phyloP scores from a whole-genome alignment of 768 basidiomycete species.

The Favolaschia claudopus region DNA sequence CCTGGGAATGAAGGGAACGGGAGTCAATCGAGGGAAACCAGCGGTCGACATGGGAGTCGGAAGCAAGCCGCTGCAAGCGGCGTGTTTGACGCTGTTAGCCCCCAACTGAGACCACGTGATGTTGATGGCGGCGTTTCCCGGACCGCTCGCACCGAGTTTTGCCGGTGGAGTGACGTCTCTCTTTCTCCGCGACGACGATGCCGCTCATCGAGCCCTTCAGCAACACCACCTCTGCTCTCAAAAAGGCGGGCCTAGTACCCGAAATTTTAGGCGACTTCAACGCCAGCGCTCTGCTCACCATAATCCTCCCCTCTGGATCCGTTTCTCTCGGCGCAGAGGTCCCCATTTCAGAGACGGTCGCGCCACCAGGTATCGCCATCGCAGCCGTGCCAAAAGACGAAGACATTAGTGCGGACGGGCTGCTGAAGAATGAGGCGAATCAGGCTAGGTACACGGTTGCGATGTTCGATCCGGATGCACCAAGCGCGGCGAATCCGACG shows the following conservation, averaged over 20 bases:
- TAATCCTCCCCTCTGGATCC: constrained; percentile 1
- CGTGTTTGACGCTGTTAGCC: too few relatives aligned
- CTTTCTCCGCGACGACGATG: constrained; percentile 16
- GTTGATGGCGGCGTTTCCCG: too few relatives aligned
- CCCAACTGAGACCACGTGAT: too few relatives aligned
- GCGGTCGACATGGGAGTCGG: too few relatives aligned
- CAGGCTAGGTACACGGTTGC: constrained; percentile 47
- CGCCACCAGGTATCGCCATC: not conserved
- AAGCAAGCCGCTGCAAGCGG: too few relatives aligned
- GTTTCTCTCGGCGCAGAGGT: constrained; percentile 8
- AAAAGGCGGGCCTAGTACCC: constrained; percentile 33
- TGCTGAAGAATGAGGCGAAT: constrained; percentile 21
- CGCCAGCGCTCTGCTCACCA: constrained; percentile 9
- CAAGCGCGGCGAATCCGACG: constrained; percentile 39
- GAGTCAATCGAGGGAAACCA: too few relatives aligned
- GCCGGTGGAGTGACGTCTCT: too few relatives aligned
- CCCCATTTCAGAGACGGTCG: constrained; percentile 5
- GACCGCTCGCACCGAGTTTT: too few relatives aligned
- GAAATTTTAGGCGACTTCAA: constrained; percentile 39
- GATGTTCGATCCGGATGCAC: constrained; percentile 49
- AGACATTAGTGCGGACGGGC: not conserved
- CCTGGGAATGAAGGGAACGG: too few relatives aligned
- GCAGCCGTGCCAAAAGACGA: constrained; percentile 4
- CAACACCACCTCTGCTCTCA: constrained; percentile 24
- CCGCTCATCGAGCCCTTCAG: constrained; percentile 34